Conservation (phyloP, 306 rosid genomes). For the Cicer chorassanicum region DNA sequence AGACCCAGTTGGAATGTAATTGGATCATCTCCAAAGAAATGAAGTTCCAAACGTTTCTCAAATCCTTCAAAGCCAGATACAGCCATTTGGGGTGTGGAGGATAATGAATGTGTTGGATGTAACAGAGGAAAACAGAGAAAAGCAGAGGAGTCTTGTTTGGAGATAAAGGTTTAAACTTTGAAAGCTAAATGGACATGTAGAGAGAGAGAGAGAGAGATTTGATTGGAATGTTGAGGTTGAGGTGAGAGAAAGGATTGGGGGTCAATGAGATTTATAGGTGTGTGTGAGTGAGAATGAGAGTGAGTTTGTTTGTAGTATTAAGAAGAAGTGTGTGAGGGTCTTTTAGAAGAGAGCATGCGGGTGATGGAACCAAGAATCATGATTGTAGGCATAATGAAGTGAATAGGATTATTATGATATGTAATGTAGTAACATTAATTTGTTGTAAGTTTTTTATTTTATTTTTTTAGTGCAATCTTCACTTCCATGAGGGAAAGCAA, state of each 20-base stretch:
- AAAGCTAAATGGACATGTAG: background rate
- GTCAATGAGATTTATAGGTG: constrained; percentile 76
- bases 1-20: constrained; percentile 59
- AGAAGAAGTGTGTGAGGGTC: constrained; percentile 37
- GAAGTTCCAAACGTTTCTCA: constrained; percentile 91
- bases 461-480: constrained; percentile 49
- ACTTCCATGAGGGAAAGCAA: constrained; percentile 50
- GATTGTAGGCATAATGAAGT: constrained; percentile 93
- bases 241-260: constrained; percentile 67
- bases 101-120: background rate
- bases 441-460: constrained; percentile 42
- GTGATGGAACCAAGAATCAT: constrained; percentile 96
- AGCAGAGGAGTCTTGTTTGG: constrained; percentile 39
- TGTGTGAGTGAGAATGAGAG: constrained; percentile 46
- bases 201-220: constrained; percentile 23
- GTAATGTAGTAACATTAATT: constrained; percentile 40
- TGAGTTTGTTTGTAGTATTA: constrained; percentile 41
- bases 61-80: constrained; percentile 92
- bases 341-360: constrained; percentile 80
- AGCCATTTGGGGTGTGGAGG: constrained; percentile 58
- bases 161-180: background rate
- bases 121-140: constrained; percentile 57
- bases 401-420: constrained; percentile 68
- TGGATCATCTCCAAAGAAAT: constrained; percentile 86
- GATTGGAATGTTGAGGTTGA: constrained; percentile 43